Conservation (phyloP, 257 asterid species). For the Solanum sejunctum region DNA sequence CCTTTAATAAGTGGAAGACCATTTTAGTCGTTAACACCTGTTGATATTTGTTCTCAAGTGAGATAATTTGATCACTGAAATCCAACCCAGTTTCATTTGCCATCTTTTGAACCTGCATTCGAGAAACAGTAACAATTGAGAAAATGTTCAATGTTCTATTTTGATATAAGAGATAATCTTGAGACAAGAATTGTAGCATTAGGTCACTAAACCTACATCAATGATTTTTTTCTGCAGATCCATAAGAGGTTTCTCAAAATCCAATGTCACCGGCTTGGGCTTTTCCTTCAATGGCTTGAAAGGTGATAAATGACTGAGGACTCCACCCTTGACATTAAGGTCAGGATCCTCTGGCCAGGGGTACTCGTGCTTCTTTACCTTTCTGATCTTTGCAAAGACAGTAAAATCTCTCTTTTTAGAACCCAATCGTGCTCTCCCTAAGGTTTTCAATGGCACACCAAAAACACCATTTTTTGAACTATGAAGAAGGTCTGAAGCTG, state of each 20-base stretch:
- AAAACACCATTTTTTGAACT: constrained; percentile 53
- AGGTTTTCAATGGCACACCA: constrained; percentile 57
- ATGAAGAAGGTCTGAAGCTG: constrained; percentile 66
- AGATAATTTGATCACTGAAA: constrained; percentile 65
- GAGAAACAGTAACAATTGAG: neutral
- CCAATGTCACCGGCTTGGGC: constrained; percentile 86
- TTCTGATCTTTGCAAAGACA: constrained; percentile 56
- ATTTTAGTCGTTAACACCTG: constrained; percentile 39
- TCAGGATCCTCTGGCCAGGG: constrained; percentile 87
- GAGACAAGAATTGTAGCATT: neutral
- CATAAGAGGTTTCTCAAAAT: constrained; percentile 82
- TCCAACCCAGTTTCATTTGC: constrained; percentile 90
- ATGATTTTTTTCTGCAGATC: constrained; percentile 64
- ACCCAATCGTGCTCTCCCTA: constrained; percentile 54
- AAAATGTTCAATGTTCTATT: neutral
- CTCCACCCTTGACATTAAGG: constrained; percentile 85
- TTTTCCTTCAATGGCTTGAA: constrained; percentile 94
- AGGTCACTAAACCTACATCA: constrained; percentile 36
- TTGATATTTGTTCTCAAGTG: constrained; percentile 69
- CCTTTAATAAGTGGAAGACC: neutral
- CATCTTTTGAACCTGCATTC: constrained; percentile 73
- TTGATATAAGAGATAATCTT: neutral
- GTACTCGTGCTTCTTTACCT: constrained; percentile 60
- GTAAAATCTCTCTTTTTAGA: constrained; percentile 35
- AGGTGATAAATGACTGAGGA: constrained; percentile 69